These are phyloP conservation scores for Moesziomyces aphidis DNA, from an alignment of 1,284 basidiomycete genomes.

Conservation along the genomic window DNA sequence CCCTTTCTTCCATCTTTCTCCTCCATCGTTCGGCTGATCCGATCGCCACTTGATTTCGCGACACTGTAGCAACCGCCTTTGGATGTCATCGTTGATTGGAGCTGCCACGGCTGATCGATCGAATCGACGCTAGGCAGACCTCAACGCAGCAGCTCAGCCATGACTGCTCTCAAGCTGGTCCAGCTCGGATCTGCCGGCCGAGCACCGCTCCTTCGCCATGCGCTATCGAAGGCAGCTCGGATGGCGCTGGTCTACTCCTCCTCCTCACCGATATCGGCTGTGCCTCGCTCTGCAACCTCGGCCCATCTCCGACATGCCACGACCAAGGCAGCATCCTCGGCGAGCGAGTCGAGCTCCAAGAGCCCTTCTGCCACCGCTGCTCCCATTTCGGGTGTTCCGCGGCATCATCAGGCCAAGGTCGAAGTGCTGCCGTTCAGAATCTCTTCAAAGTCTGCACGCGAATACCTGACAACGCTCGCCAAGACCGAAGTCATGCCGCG, in stretches of 20 bases:
- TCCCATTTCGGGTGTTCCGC: conserved; percentile 8
- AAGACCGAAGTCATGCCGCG: conserved; percentile 27
- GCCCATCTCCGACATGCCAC: background rate
- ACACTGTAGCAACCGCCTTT: background rate
- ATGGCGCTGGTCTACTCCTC: no score
- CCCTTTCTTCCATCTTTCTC: background rate
- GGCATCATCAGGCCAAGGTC: conserved; percentile 39
- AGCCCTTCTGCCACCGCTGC: background rate
- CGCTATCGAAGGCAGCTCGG: background rate
- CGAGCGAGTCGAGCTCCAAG: conserved; percentile 10
- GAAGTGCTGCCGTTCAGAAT: conserved; percentile 41
- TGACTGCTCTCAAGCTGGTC: background rate
- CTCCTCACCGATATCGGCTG: background rate
- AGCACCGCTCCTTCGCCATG: no score
- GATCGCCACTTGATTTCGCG: background rate
- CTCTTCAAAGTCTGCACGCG: conserved; percentile 21
- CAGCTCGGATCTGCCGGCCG: background rate
- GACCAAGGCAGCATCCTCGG: background rate
- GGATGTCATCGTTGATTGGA: background rate
- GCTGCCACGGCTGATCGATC: background rate
- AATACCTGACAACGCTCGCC: conserved; percentile 26
- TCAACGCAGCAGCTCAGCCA: background rate
- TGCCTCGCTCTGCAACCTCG: no score
- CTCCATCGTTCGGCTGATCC: background rate
- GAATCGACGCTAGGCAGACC: background rate